These are phyloP conservation scores for Phytopythium litorale DNA, from an alignment of 352 stramenopile species.

Conservation along the genomic window DNA sequence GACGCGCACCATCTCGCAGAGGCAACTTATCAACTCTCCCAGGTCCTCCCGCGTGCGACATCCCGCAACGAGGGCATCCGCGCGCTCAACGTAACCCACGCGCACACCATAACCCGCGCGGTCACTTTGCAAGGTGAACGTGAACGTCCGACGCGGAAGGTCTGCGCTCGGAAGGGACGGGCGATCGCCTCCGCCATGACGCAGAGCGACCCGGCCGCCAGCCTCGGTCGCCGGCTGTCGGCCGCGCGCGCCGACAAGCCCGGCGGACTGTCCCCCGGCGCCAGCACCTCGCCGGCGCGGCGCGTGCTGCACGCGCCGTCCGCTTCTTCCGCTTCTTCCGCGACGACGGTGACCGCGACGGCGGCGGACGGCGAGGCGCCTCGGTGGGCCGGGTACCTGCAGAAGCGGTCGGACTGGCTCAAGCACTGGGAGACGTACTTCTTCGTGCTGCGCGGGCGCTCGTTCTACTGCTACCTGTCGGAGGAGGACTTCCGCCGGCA, in stretches of 20 bases:
- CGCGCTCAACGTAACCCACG: too few relatives aligned
- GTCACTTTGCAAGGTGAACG: too few relatives aligned
- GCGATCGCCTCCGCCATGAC: constrained; percentile 7
- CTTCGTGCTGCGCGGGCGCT: constrained; percentile 66
- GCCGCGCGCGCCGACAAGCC: constrained; percentile 17
- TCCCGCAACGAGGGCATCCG: too few relatives aligned
- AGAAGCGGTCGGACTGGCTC: constrained; percentile 88
- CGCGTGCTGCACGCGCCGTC: constrained; percentile 13
- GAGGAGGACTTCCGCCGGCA: constrained; percentile 74
- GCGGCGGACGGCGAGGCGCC: constrained; percentile 5
- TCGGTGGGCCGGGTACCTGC: constrained; percentile 76
- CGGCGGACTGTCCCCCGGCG: constrained; percentile 15
- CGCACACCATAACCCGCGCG: too few relatives aligned
- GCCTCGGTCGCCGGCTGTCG: not conserved
- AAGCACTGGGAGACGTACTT: constrained; percentile 91
- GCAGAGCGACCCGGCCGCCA: constrained; percentile 10
- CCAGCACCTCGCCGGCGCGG: constrained; percentile 20
- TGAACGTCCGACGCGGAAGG: too few relatives aligned
- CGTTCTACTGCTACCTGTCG: constrained; percentile 81
- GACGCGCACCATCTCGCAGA: too few relatives aligned
- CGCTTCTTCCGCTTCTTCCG: constrained; percentile 8
- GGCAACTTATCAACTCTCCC: too few relatives aligned
- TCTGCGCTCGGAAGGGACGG: too few relatives aligned
- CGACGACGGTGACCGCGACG: constrained; percentile 45
- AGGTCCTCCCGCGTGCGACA: too few relatives aligned